These are phyloP conservation scores for Fistulifera pelliculosa DNA, from an alignment of 108 stramenopile species.

Conservation along the genomic window DNA sequence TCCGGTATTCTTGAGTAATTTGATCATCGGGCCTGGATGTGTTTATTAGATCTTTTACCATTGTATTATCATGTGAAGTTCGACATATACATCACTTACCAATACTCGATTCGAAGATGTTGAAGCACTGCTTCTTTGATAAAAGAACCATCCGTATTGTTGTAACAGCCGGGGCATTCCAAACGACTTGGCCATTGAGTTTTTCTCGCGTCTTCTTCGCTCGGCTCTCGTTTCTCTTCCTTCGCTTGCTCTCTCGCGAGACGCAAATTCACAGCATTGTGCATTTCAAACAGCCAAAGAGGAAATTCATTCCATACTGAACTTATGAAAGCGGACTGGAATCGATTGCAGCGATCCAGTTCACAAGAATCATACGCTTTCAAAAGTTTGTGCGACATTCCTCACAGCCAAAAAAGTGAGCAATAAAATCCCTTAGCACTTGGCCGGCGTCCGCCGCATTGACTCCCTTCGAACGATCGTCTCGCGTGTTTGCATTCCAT, in stretches of 20 bases:
- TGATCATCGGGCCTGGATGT: too few relatives aligned
- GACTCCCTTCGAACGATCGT: conserved; percentile 8
- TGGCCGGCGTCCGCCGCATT: conserved; percentile 18
- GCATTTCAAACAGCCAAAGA: conserved; percentile 69
- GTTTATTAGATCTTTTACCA: too few relatives aligned
- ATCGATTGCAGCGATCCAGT: conserved; percentile 61
- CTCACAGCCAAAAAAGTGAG: conserved; percentile 70
- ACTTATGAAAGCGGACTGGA: conserved; percentile 7
- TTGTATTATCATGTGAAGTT: too few relatives aligned
- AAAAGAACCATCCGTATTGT: too few relatives aligned
- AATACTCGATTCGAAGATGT: too few relatives aligned
- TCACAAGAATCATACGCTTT: conserved; percentile 57
- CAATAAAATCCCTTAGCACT: conserved; percentile 37
- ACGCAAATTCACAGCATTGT: conserved; percentile 76
- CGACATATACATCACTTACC: too few relatives aligned
- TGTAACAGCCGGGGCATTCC: conserved; percentile 33
- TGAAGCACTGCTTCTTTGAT: too few relatives aligned
- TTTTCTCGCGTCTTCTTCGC: conserved; percentile 13
- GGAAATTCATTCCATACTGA: conserved; percentile 52
- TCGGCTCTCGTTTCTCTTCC: conserved; percentile 17
- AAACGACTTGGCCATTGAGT: conserved; percentile 28
- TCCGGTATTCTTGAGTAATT: too few relatives aligned
- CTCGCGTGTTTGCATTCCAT: conserved; percentile 35
- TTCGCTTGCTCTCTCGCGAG: conserved; percentile 43
- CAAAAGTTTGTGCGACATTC: conserved; percentile 63